These are phyloP conservation scores for Fusarium sp. DNA, from an alignment of 2,329 filamentous ascomycete species.

Conservation along the genomic window DNA sequence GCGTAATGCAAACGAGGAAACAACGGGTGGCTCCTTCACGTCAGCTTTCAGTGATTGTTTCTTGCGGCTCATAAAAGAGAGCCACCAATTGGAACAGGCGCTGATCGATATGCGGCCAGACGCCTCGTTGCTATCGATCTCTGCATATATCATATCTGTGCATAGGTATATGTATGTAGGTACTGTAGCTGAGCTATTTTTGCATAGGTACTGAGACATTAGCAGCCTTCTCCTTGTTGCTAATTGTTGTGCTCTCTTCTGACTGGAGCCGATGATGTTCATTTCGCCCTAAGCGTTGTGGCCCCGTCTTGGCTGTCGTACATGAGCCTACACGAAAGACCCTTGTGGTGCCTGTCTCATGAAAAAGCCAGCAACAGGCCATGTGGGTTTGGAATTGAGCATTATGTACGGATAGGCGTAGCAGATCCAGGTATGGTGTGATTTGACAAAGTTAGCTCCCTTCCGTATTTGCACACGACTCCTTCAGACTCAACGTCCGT, in stretches of 20 bases:
- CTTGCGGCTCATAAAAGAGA: conserved; percentile 44
- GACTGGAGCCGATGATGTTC: conserved; percentile 35
- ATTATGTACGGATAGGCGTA: conserved; percentile 34
- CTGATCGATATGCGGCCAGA: conserved; percentile 45
- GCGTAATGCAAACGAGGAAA: conserved; percentile 20
- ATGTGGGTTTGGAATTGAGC: conserved; percentile 44
- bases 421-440: conserved; percentile 45
- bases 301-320: conserved; percentile 42
- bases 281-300: conserved; percentile 37
- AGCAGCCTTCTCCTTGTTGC: conserved; percentile 33
- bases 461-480: conserved; percentile 33
- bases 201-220: conserved; percentile 26
- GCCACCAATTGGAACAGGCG: conserved; percentile 43
- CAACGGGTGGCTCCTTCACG: conserved; percentile 35
- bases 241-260: conserved; percentile 34
- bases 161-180: conserved; percentile 4
- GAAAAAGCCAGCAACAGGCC: conserved; percentile 35
- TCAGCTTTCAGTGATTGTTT: conserved; percentile 29
- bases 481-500: conserved; percentile 26
- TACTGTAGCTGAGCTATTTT: conserved; percentile 47
- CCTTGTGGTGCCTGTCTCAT: conserved; percentile 33
- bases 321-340: conserved; percentile 39
- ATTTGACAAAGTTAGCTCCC: conserved; percentile 40
- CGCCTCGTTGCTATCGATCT: conserved; percentile 41
- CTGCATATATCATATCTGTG: conserved; percentile 23